Evolutionary conservation across 257 asterid genomes (phyloP).

Genomic region (Cordia subcordata): DNA sequence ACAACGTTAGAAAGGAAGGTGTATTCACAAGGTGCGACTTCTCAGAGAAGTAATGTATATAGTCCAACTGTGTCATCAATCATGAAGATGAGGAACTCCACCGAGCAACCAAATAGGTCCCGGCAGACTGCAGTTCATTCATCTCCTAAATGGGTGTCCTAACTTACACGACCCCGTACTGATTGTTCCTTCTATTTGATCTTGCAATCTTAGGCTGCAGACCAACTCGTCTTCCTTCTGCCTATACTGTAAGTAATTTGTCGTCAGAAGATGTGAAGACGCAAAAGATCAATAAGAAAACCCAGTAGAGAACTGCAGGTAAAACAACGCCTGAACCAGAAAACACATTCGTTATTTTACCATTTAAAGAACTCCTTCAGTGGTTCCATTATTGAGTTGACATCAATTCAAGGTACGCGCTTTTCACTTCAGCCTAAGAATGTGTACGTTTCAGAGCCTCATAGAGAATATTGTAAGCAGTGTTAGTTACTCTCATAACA

Average conservation of each 20-base stretch:
- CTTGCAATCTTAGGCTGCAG: not conserved
- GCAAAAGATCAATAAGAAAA: too few species aligned
- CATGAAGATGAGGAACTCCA: constrained; percentile 68
- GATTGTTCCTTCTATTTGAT: too few species aligned
- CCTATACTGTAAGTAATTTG: not conserved
- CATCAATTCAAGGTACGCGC: not conserved
- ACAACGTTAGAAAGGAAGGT: constrained; percentile 67
- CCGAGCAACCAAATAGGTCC: constrained; percentile 30
- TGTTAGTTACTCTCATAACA: too few species aligned
- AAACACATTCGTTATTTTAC: too few species aligned
- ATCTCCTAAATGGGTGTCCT: constrained; percentile 87
- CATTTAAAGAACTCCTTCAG: too few species aligned
- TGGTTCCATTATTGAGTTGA: not conserved
- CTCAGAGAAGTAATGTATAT: constrained; percentile 85
- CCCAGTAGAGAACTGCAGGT: not conserved
- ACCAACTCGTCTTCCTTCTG: not conserved
- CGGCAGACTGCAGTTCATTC: constrained; percentile 55
- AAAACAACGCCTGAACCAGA: too few species aligned
- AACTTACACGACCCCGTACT: not conserved
- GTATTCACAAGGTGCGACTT: constrained; percentile 71
- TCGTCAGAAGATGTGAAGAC: not conserved
- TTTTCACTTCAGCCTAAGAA: too few species aligned
- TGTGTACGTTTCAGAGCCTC: too few species aligned
- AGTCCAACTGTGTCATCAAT: constrained; percentile 95
- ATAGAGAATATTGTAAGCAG: too few species aligned